Percentiles rank a stretch among this genome's conserved stretches.
These are phyloP conservation scores for Pythium dissotocum DNA, from an alignment of 352 stramenopile genomes.

Conservation along the genomic window DNA sequence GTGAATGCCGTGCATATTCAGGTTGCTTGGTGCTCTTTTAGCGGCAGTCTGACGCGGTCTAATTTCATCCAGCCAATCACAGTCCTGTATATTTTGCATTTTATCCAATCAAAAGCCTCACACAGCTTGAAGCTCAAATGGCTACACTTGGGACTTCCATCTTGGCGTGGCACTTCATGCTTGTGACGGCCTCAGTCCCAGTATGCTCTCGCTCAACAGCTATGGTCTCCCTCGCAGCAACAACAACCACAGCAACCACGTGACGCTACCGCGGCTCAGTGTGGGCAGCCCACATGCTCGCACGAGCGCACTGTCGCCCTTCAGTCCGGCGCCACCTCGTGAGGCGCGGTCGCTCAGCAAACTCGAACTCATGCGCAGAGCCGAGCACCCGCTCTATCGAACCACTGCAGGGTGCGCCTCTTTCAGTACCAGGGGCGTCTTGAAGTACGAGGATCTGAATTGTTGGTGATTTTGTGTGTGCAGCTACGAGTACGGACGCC, in stretches of 20 bases:
- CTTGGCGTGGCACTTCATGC: background rate
- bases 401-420: conserved; percentile 45
- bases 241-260: conserved; percentile 13
- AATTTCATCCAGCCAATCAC: conserved; percentile 9
- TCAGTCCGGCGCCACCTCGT: conserved; percentile 28
- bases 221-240: conserved; percentile 36
- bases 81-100: background rate
- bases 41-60: background rate
- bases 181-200: background rate
- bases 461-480: background rate
- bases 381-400: conserved; percentile 52
- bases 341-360: conserved; percentile 51
- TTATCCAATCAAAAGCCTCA: background rate
- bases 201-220: conserved; percentile 45
- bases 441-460: background rate
- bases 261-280: conserved; percentile 46
- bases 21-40: too few relatives aligned
- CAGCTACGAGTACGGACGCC: conserved; percentile 61
- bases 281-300: conserved; percentile 25
- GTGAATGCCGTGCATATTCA: too few relatives aligned
- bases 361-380: conserved; percentile 42
- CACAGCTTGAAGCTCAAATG: background rate
- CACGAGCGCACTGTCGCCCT: conserved; percentile 13
- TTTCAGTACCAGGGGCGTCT: too few relatives aligned
- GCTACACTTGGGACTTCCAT: background rate